A percentile compares a stretch with the other conserved stretches of the same genome.
phyloP scores from a whole-genome alignment of 345 rosid species.

The Syzygium aqueum region DNA sequence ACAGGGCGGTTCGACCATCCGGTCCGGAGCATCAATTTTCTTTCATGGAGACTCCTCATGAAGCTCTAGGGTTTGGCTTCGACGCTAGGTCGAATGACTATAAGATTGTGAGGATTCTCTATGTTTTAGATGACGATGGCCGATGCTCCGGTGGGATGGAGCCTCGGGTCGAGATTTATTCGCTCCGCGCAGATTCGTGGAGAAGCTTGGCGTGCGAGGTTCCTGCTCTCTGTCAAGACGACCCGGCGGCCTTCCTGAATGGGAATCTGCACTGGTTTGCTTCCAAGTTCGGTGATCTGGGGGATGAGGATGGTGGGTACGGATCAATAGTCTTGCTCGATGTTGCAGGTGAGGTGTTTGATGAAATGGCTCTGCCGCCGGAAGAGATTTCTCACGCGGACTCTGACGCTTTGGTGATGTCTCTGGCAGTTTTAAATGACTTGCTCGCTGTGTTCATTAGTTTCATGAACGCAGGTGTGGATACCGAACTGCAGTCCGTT shows the following conservation, averaged over 20 bases:
- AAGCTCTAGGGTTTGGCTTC: not conserved
- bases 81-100: not conserved
- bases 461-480: fast-evolving
- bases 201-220: not conserved
- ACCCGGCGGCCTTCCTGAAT: not conserved
- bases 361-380: not conserved
- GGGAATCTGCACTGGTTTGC: not conserved
- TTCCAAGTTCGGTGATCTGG: not conserved
- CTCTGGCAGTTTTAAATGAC: not conserved
- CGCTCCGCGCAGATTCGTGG: not conserved
- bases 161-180: not conserved
- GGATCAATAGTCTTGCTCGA: not conserved
- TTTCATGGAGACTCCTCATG: not conserved
- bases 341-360: not conserved
- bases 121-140: too few relatives aligned
- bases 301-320: fast-evolving
- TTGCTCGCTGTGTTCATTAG: not conserved
- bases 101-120: not conserved
- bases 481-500: fast-evolving
- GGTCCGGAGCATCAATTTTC: too few relatives aligned
- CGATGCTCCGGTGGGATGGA: too few relatives aligned
- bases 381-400: too few relatives aligned
- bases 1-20: not conserved
- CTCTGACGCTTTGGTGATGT: too few relatives aligned
- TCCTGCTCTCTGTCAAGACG: fast-evolving